Evolutionary conservation across 2,329 filamentous ascomycete species (phyloP).

Genomic region (Pseudogymnoascus sp.): DNA sequence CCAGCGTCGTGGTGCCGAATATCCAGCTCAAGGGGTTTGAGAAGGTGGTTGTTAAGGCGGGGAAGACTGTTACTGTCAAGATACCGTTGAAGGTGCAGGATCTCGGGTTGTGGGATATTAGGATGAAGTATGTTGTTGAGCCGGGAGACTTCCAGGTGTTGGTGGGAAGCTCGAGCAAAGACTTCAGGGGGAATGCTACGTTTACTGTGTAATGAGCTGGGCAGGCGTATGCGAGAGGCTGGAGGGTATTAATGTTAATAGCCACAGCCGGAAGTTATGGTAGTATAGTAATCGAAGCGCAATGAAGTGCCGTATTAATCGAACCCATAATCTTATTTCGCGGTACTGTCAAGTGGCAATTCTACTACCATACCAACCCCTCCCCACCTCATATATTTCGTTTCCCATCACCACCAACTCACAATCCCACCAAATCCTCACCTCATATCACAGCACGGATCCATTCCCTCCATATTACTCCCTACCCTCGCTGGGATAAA

Average conservation of each 20-base stretch:
- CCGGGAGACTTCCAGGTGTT: slow-evolving; percentile 56
- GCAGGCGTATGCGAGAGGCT: not conserved
- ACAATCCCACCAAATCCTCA: not conserved
- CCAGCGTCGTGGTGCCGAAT: slow-evolving; percentile 55
- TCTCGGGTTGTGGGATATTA: slow-evolving; percentile 62
- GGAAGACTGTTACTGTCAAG: slow-evolving; percentile 43
- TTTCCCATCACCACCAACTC: not conserved
- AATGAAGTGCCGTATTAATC: not conserved
- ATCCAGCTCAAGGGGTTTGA: slow-evolving; percentile 62
- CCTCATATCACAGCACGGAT: not conserved
- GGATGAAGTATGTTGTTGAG: slow-evolving; percentile 67
- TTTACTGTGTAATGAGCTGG: slow-evolving; percentile 36
- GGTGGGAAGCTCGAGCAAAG: slow-evolving; percentile 51
- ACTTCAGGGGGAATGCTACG: slow-evolving; percentile 47
- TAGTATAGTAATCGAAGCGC: not conserved
- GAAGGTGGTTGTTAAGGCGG: slow-evolving; percentile 51
- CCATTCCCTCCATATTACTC: not conserved
- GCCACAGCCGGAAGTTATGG: not conserved
- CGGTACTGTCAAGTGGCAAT: not conserved
- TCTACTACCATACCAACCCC: not conserved
- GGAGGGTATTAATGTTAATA: no score
- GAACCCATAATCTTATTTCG: not conserved
- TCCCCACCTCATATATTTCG: not conserved
- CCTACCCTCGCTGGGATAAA: not conserved
- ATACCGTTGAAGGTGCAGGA: slow-evolving; percentile 56